Evolutionary conservation across 371 early-diverging fungal species (phyloP).

Genomic region (Synchytrium microbalum): DNA sequence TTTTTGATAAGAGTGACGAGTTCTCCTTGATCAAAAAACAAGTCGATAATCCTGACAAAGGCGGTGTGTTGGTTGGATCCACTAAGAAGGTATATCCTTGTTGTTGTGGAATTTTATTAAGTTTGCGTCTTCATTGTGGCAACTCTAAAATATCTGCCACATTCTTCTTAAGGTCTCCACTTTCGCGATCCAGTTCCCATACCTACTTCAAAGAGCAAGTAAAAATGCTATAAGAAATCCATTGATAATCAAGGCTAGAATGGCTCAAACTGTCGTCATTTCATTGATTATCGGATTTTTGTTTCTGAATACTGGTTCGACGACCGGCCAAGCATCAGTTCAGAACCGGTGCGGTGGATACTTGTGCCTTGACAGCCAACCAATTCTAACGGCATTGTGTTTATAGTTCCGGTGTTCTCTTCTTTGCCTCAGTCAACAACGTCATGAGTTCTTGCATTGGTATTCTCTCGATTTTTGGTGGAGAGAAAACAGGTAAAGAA

Average conservation of each 20-base stretch:
- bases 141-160: too few relatives aligned
- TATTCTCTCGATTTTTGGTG: constrained; percentile 47
- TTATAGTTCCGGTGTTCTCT: constrained; percentile 52
- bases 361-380: constrained; percentile 30
- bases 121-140: constrained; percentile 7
- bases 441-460: constrained; percentile 12
- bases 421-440: constrained; percentile 43
- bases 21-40: constrained; percentile 9
- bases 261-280: constrained; percentile 32
- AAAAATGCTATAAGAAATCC: constrained; percentile 15
- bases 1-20: constrained; percentile 1
- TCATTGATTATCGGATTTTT: constrained; percentile 35
- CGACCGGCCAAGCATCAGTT: background rate
- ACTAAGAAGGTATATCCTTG: constrained; percentile 3
- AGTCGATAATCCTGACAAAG: background rate
- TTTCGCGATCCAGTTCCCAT: background rate
- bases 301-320: constrained; percentile 16
- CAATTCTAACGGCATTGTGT: too few relatives aligned
- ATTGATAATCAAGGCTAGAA: constrained; percentile 20
- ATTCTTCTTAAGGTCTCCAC: too few relatives aligned
- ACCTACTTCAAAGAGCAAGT: background rate
- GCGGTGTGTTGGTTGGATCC: constrained; percentile 1
- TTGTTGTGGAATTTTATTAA: constrained; percentile 21
- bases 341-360: constrained; percentile 29
- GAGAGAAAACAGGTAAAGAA: constrained; percentile 30